These are phyloP conservation scores for Amanita rubescens DNA, from an alignment of 768 basidiomycete species.

Conservation along the genomic window DNA sequence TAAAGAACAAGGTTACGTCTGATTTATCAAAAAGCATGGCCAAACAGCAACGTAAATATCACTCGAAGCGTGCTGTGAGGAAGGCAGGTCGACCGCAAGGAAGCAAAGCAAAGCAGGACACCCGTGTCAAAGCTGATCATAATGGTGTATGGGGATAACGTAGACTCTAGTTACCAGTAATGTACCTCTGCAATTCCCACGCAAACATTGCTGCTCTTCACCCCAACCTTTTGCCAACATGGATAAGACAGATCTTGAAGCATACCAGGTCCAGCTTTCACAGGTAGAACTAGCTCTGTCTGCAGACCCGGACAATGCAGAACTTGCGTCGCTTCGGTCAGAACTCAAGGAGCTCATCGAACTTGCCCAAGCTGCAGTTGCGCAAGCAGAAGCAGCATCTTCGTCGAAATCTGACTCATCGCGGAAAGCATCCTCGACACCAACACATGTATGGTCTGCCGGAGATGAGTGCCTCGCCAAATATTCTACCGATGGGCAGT, in stretches of 20 bases:
- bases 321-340: constrained; percentile 63
- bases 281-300: constrained; percentile 79
- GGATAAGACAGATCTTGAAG: constrained; percentile 77
- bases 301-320: constrained; percentile 65
- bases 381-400: constrained; percentile 57
- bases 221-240: constrained; percentile 27
- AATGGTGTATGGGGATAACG: constrained; percentile 36
- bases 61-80: constrained; percentile 62
- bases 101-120: constrained; percentile 81
- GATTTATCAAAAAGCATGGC: constrained; percentile 54
- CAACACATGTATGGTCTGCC: constrained; percentile 58
- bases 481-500: constrained; percentile 76
- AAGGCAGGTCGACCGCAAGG: constrained; percentile 66
- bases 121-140: constrained; percentile 50
- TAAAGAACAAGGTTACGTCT: constrained; percentile 54
- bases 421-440: constrained; percentile 47
- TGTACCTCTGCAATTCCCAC: neutral
- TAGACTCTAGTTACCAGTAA: neutral
- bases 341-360: constrained; percentile 81
- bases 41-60: constrained; percentile 66
- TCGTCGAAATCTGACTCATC: constrained; percentile 51
- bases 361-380: constrained; percentile 65
- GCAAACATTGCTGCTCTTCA: constrained; percentile 1
- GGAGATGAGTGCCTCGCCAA: constrained; percentile 85
- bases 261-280: constrained; percentile 84